These are phyloP conservation scores for Gymnopilus dilepis DNA, from an alignment of 768 basidiomycete species.

Conservation along the genomic window DNA sequence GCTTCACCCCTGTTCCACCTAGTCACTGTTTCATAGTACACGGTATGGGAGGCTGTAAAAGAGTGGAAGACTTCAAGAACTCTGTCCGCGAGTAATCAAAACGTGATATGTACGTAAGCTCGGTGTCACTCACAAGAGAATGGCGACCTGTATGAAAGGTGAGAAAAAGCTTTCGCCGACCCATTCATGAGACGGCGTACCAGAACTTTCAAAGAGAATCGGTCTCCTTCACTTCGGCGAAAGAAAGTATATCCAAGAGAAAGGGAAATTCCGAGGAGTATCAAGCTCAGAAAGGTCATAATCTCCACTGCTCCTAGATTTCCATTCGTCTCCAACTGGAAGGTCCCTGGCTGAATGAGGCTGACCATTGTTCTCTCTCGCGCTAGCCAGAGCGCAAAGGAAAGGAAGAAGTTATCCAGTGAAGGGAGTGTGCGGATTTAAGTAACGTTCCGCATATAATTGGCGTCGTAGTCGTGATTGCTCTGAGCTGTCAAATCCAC, in stretches of 20 bases:
- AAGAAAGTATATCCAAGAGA: constrained; percentile 18
- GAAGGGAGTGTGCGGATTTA: background rate
- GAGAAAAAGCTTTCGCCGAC: too few relatives aligned
- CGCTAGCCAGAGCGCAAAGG: background rate
- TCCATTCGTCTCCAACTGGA: constrained; percentile 7
- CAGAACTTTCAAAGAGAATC: constrained; percentile 10
- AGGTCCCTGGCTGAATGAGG: constrained; percentile 6
- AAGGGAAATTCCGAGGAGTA: constrained; percentile 12
- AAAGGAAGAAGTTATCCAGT: background rate
- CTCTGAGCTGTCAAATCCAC: background rate
- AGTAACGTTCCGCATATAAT: too few relatives aligned
- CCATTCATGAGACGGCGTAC: background rate
- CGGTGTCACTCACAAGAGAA: constrained; percentile 15
- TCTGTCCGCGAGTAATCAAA: too few relatives aligned
- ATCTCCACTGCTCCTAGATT: constrained; percentile 19
- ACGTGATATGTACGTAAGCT: too few relatives aligned
- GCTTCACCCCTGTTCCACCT: constrained; percentile 18
- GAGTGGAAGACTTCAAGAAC: constrained; percentile 24
- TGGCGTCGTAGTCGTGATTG: too few relatives aligned
- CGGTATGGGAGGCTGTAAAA: constrained; percentile 23
- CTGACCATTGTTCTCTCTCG: background rate
- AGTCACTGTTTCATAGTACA: constrained; percentile 26
- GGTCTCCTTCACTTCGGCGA: constrained; percentile 3
- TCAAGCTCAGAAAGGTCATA: constrained; percentile 18
- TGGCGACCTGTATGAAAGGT: constrained; percentile 3